Conservation (phyloP, 2,329 filamentous ascomycete species). For the Canariomyces notabilis region DNA sequence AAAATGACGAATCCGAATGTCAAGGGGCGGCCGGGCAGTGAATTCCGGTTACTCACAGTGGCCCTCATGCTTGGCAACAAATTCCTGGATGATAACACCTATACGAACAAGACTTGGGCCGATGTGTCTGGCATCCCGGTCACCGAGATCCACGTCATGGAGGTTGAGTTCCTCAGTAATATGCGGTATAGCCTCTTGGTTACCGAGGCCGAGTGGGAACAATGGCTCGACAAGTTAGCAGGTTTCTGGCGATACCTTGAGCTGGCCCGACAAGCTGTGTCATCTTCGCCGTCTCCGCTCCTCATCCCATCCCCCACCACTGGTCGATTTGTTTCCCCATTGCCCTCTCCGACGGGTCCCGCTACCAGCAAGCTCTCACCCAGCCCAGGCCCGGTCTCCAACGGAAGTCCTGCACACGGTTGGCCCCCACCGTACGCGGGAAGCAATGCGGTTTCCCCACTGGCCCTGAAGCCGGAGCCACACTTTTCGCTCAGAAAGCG, state of each 20-base stretch:
- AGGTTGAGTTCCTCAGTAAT: constrained; percentile 98
- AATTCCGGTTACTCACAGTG: constrained; percentile 87
- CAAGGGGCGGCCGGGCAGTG: constrained; percentile 86
- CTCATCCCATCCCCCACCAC: constrained; percentile 37
- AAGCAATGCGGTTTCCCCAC: constrained; percentile 38
- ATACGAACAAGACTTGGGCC: constrained; percentile 99
- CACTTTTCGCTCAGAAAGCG: constrained; percentile 41
- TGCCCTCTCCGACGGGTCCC: constrained; percentile 44
- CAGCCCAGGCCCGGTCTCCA: constrained; percentile 25
- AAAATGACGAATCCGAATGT: constrained; percentile 87
- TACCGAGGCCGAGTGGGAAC: constrained; percentile 78
- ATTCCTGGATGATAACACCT: constrained; percentile 97
- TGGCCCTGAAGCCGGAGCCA: constrained; percentile 41
- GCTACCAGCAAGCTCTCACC: constrained; percentile 38
- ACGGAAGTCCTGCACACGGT: constrained; percentile 26
- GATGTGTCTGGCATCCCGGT: constrained; percentile 94
- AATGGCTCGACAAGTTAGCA: constrained; percentile 78
- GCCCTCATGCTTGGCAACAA: constrained; percentile 98
- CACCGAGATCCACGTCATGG: constrained; percentile 96
- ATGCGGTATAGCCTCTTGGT: constrained; percentile 92
- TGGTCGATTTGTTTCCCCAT: constrained; percentile 40
- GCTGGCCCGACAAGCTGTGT: constrained; percentile 43
- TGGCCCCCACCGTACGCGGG: constrained; percentile 34
- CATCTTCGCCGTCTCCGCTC: constrained; percentile 37
- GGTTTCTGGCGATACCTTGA: constrained; percentile 82